These are phyloP conservation scores for Skeletonema marinoi DNA, from an alignment of 108 stramenopile species.

Conservation along the genomic window DNA sequence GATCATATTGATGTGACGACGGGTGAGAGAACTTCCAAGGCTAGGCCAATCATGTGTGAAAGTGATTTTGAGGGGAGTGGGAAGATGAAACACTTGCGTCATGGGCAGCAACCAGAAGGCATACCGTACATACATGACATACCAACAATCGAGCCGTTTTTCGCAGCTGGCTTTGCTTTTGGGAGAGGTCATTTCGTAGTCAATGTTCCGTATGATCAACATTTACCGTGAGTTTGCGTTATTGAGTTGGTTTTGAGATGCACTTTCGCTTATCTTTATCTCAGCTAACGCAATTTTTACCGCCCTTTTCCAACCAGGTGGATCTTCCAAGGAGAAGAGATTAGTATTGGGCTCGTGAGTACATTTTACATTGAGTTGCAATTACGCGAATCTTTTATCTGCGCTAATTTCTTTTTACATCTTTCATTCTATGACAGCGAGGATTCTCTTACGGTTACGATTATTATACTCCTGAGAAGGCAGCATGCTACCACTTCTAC, in stretches of 20 bases:
- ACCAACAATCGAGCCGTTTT: slow-evolving; percentile 90
- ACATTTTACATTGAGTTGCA: slow-evolving; percentile 56
- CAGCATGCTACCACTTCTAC: slow-evolving; percentile 88
- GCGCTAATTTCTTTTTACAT: background rate
- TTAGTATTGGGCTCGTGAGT: slow-evolving; percentile 63
- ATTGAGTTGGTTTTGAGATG: slow-evolving; percentile 34
- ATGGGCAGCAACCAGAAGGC: slow-evolving; percentile 89
- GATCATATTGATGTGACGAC: slow-evolving; percentile 67
- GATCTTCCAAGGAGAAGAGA: slow-evolving; percentile 89
- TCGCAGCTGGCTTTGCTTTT: slow-evolving; percentile 95
- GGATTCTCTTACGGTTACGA: slow-evolving; percentile 76
- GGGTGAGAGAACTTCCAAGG: slow-evolving; percentile 45
- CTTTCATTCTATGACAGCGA: background rate
- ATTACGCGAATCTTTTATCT: slow-evolving; percentile 35
- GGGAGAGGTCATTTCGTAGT: slow-evolving; percentile 84
- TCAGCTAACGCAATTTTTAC: background rate
- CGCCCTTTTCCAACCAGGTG: slow-evolving; percentile 4
- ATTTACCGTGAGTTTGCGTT: slow-evolving; percentile 57
- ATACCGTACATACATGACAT: slow-evolving; percentile 42
- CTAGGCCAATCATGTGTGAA: slow-evolving; percentile 84
- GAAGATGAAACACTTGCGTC: slow-evolving; percentile 63
- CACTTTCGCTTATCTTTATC: background rate
- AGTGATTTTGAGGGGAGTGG: slow-evolving; percentile 59
- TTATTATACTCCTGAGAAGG: slow-evolving; percentile 79
- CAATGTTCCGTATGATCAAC: slow-evolving; percentile 90